A percentile compares a stretch with the other conserved stretches of the same genome.
Conservation (phyloP, 495 filamentous ascomycete genomes). For the Diplogelasinospora grovesii region DNA sequence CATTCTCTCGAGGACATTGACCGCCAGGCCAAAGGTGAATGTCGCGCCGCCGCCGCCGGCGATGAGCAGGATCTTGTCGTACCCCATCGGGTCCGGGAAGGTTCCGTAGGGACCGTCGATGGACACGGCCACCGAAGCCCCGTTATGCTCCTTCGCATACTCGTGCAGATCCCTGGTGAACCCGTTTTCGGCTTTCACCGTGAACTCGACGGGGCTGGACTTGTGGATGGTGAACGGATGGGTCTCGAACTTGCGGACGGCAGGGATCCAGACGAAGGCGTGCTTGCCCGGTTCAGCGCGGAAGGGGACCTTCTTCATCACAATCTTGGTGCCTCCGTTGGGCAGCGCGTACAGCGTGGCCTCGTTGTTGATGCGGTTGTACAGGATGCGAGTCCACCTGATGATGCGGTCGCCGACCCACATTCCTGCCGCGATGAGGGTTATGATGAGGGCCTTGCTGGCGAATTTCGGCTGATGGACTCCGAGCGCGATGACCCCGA, state of each 20-base stretch:
- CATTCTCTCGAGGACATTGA: constrained; percentile 43
- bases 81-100: constrained; percentile 47
- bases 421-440: constrained; percentile 38
- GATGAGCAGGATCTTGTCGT: constrained; percentile 52
- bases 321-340: constrained; percentile 49
- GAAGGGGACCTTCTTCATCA: constrained; percentile 40
- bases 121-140: constrained; percentile 40
- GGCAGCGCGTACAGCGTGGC: constrained; percentile 49
- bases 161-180: constrained; percentile 50
- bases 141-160: constrained; percentile 43
- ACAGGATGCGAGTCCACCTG: constrained; percentile 38
- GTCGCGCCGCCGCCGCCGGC: constrained; percentile 53
- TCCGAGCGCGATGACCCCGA: constrained; percentile 43
- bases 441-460: constrained; percentile 34
- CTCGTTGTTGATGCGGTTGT: constrained; percentile 48
- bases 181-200: constrained; percentile 49
- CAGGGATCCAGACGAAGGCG: constrained; percentile 54
- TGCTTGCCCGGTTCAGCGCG: constrained; percentile 50
- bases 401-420: constrained; percentile 49
- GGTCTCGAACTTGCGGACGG: constrained; percentile 49
- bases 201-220: constrained; percentile 45
- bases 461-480: constrained; percentile 47
- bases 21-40: constrained; percentile 49
- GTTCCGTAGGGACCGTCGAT: constrained; percentile 55
- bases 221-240: constrained; percentile 59